A percentile compares a stretch with the other conserved stretches of the same genome.
phyloP scores from a whole-genome alignment of 345 rosid species.

The Eucalyptus paniculata region DNA sequence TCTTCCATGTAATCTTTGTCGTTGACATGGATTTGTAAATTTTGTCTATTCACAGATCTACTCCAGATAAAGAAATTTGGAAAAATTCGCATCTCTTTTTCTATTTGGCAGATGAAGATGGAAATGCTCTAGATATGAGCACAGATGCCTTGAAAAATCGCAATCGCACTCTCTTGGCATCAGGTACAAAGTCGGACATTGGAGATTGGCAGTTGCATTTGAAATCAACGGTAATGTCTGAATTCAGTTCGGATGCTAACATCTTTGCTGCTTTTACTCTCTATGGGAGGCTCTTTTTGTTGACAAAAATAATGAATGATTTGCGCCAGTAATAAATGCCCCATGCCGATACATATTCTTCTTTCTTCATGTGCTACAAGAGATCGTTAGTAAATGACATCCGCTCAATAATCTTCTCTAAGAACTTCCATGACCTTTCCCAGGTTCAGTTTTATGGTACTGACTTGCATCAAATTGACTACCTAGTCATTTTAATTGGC shows the following conservation, averaged over 20 bases:
- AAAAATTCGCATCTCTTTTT: slow-evolving; percentile 57
- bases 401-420: background rate
- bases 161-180: slow-evolving; percentile 46
- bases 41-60: slow-evolving; percentile 7
- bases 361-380: background rate
- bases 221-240: slow-evolving; percentile 38
- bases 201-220: slow-evolving; percentile 89
- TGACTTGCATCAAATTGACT: background rate
- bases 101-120: slow-evolving; percentile 82
- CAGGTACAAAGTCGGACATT: slow-evolving; percentile 51
- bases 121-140: slow-evolving; percentile 36
- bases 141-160: slow-evolving; percentile 7
- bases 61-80: slow-evolving; percentile 30
- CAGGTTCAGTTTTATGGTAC: background rate
- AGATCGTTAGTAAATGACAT: background rate
- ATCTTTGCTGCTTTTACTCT: background rate
- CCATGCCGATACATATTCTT: background rate
- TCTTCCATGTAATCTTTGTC: background rate
- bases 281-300: background rate
- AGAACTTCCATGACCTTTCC: background rate
- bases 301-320: background rate
- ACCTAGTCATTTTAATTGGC: background rate
- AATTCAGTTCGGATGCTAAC: background rate
- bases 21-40: background rate
- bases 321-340: background rate